phyloP scores from a whole-genome alignment of 2,329 filamentous ascomycete species.

The Aureobasidium sp. region DNA sequence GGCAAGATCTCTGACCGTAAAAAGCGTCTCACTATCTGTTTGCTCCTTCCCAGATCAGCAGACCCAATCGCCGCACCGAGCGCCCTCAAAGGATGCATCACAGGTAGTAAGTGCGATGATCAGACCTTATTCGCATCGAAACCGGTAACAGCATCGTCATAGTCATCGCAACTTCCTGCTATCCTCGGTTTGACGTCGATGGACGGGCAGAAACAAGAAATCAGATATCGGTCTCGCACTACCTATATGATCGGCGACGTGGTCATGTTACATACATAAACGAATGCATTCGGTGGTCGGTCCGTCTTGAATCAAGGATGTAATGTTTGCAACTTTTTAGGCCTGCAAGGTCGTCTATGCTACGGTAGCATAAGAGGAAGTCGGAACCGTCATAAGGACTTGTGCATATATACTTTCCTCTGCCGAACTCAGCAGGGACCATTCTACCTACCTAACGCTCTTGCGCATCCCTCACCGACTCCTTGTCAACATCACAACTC shows the following conservation, averaged over 20 bases:
- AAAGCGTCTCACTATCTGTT: neutral
- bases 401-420: neutral
- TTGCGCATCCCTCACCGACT: neutral
- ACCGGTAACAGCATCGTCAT: neutral
- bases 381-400: too few species aligned
- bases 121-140: neutral
- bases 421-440: neutral
- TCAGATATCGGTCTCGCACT: neutral
- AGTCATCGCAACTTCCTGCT: neutral
- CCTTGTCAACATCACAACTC: neutral
- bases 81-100: too few species aligned
- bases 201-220: neutral
- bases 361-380: neutral
- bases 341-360: neutral
- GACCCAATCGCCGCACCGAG: too few species aligned
- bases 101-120: neutral
- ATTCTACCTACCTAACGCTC: neutral
- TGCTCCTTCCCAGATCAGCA: too few species aligned
- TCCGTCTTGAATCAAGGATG: neutral
- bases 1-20: neutral
- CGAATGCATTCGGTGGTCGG: neutral
- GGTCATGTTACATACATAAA: neutral
- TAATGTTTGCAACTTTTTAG: neutral
- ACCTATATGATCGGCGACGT: neutral
- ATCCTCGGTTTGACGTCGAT: neutral